phyloP scores from a whole-genome alignment of 208 protist species.

The Herpetomonas samuelpessoai region DNA sequence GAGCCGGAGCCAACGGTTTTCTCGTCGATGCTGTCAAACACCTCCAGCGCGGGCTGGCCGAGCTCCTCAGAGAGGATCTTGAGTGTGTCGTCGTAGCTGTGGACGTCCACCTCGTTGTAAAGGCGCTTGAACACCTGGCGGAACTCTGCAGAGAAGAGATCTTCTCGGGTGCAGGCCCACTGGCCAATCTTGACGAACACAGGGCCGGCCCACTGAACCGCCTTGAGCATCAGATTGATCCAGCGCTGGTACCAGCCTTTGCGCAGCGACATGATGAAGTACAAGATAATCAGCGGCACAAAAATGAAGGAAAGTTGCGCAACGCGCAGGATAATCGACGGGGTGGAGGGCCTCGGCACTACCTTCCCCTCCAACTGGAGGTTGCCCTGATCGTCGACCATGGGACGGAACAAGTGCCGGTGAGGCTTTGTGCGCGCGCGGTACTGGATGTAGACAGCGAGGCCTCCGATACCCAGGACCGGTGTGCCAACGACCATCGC shows the following conservation, averaged over 20 bases:
- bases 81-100: conserved; percentile 68
- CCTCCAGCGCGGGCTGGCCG: conserved; percentile 32
- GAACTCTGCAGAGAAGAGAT: conserved; percentile 83
- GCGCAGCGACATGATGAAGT: conserved; percentile 60
- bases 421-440: conserved; percentile 45
- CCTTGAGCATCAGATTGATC: conserved; percentile 62
- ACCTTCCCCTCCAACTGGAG: conserved; percentile 60
- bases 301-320: conserved; percentile 71
- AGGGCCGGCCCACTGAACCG: conserved; percentile 78
- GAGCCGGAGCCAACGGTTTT: conserved; percentile 82
- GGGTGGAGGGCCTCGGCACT: conserved; percentile 30
- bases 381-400: conserved; percentile 61
- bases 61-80: conserved; percentile 78
- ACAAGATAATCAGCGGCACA: conserved; percentile 65
- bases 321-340: conserved; percentile 43
- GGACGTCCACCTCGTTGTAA: conserved; percentile 77
- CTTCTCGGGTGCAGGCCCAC: conserved; percentile 88
- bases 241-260: conserved; percentile 61
- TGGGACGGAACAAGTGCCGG: conserved; percentile 52
- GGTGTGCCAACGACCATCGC: conserved; percentile 43
- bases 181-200: conserved; percentile 92
- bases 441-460: conserved; percentile 65
- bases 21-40: conserved; percentile 72
- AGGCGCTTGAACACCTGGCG: conserved; percentile 73
- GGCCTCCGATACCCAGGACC: conserved; percentile 36